These are phyloP conservation scores for Mycena sp. DNA, from an alignment of 1,284 basidiomycete species.

Conservation along the genomic window DNA sequence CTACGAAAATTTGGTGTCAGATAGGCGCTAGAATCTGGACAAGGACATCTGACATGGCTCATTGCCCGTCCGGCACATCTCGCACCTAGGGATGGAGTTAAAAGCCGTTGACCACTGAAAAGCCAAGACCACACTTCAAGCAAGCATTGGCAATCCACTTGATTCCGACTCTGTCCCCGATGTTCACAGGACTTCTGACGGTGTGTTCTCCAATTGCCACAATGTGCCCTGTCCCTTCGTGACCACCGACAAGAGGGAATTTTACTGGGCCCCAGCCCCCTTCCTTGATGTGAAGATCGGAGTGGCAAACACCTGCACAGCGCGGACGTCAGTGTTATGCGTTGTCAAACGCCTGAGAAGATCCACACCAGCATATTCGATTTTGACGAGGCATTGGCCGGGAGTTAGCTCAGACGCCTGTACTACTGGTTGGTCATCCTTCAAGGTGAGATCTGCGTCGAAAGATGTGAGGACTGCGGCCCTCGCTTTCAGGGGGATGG, in stretches of 20 bases:
- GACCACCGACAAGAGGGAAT: conserved; percentile 74
- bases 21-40: background rate
- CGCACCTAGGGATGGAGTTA: conserved; percentile 50
- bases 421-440: conserved; percentile 56
- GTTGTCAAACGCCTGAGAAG: background rate
- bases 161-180: conserved; percentile 78
- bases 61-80: conserved; percentile 64
- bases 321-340: background rate
- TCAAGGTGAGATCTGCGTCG: conserved; percentile 46
- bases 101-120: no score
- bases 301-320: conserved; percentile 58
- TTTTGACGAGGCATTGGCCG: conserved; percentile 74
- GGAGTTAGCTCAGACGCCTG: conserved; percentile 66
- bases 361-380: conserved; percentile 63
- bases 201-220: conserved; percentile 72
- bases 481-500: conserved; percentile 56
- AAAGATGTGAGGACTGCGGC: conserved; percentile 57
- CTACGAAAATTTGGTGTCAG: conserved; percentile 35
- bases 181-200: conserved; percentile 51
- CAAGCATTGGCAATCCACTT: conserved; percentile 78
- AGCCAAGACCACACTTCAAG: conserved; percentile 44
- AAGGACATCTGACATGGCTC: conserved; percentile 63
- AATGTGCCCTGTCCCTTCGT: conserved; percentile 67
- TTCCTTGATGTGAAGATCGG: conserved; percentile 68
- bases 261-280: conserved; percentile 64